Conservation (phyloP, 495 filamentous ascomycete species). For the Beverwykella pulmonaria region DNA sequence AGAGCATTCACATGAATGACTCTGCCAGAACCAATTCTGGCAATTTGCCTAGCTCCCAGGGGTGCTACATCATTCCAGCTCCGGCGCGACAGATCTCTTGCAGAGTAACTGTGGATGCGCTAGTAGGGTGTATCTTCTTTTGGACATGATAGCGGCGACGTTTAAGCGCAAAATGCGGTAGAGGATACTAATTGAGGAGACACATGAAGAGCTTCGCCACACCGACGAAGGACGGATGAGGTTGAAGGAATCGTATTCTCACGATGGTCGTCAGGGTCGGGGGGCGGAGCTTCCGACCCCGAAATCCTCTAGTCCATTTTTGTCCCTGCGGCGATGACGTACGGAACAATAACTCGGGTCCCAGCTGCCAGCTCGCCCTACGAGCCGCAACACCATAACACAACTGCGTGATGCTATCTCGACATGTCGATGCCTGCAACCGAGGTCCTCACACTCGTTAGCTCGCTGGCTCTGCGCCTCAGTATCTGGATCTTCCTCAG, state of each 20-base stretch:
- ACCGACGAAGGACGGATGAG: background rate
- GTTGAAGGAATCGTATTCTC: slow-evolving; percentile 1
- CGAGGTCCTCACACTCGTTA: slow-evolving; percentile 49
- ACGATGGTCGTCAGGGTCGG: background rate
- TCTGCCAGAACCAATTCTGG: background rate
- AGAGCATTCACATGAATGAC: background rate
- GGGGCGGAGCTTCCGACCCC: background rate
- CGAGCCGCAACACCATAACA: slow-evolving; percentile 29
- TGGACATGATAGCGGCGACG: background rate
- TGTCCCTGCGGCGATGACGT: background rate
- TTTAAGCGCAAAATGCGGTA: background rate
- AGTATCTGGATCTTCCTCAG: slow-evolving; percentile 75
- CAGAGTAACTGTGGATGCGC: background rate
- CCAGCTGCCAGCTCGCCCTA: background rate
- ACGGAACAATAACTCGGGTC: background rate
- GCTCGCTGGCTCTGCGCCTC: slow-evolving; percentile 64
- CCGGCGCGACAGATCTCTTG: background rate
- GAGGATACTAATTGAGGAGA: background rate
- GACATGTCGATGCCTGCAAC: slow-evolving; percentile 22
- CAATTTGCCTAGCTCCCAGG: background rate
- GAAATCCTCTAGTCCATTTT: background rate
- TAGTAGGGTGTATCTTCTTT: background rate
- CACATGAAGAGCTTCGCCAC: background rate
- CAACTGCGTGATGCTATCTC: slow-evolving; percentile 13
- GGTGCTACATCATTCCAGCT: background rate